Percentiles rank a stretch among this genome's conserved stretches.
These are phyloP conservation scores for Trichoderma orchidacearum DNA, from an alignment of 495 filamentous ascomycete genomes.

Conservation along the genomic window DNA sequence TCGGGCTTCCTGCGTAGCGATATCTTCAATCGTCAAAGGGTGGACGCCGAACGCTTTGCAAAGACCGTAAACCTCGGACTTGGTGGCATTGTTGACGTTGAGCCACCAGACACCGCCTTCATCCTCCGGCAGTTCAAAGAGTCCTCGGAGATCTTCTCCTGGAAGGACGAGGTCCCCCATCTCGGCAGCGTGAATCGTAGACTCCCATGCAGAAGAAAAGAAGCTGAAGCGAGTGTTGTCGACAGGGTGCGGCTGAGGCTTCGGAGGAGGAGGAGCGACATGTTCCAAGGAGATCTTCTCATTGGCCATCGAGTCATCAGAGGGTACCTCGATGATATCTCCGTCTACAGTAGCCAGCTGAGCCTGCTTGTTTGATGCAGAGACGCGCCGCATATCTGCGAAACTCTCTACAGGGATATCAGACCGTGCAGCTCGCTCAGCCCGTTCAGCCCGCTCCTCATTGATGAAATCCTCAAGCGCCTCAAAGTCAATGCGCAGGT, in stretches of 20 bases:
- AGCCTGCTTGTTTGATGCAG: slow-evolving; percentile 5
- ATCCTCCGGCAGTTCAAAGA: slow-evolving; percentile 62
- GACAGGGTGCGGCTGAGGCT: slow-evolving; percentile 6
- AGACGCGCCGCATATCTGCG: slow-evolving; percentile 37
- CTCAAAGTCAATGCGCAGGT: slow-evolving; percentile 65
- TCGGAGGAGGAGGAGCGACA: slow-evolving; percentile 10
- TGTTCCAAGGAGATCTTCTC: slow-evolving; percentile 18
- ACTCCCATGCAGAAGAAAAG: slow-evolving; percentile 87
- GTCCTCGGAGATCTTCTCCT: slow-evolving; percentile 74
- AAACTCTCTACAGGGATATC: slow-evolving; percentile 34
- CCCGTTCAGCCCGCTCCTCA: slow-evolving; percentile 36
- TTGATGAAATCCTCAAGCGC: slow-evolving; percentile 71
- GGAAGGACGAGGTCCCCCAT: slow-evolving; percentile 78
- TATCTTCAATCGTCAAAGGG: slow-evolving; percentile 88
- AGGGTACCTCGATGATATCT: slow-evolving; percentile 32
- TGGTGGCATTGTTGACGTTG: slow-evolving; percentile 78
- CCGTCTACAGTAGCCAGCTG: slow-evolving; percentile 31
- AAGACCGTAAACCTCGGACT: slow-evolving; percentile 78
- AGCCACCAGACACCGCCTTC: slow-evolving; percentile 88
- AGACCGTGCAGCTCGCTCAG: slow-evolving; percentile 17
- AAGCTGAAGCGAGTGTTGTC: slow-evolving; percentile 79
- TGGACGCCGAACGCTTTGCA: slow-evolving; percentile 88
- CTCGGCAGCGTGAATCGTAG: slow-evolving; percentile 78
- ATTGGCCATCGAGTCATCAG: slow-evolving; percentile 14
- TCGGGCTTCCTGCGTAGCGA: slow-evolving; percentile 81